Base-by-base conservation (phyloP, 2,329 filamentous ascomycete species). In the Calonectria pteridis region DNA sequence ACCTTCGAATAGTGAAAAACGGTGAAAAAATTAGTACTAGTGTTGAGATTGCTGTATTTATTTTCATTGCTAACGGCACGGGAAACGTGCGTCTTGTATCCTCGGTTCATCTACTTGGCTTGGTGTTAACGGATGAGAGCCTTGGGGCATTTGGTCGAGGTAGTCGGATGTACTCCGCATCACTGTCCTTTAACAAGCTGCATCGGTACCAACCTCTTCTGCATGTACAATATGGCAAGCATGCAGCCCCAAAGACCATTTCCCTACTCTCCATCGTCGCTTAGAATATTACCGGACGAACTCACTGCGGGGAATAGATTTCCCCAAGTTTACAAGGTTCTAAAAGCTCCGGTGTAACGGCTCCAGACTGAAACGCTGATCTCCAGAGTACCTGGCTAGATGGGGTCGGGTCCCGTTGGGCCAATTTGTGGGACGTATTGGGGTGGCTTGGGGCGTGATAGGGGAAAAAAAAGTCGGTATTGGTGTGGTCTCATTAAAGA, bases 391-490 rank as follows among this genome's bases (percentile, higher is more conserved):
- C 40, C 40, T 43, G 6, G 18, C 23, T 23, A 28, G 31, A n/a
- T 35, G 55, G 55, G 35, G 33, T 26, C 23, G 23, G 13, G 35
- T 18, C 14, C 33, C 40, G 55, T 62, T 62, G 33, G 14, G 55
- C 23, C 4, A 40, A 9, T 20, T 35, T 35, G 23, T 58, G 53
- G 55, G 35, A 62, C 55, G n/a, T 40, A n/a, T 33, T 9, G 55
- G 55, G 20, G 53, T 33, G 31, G 40, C 40, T 46, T 46, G 40
- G 31, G 53, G 10, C 31, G 18, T n/a, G 50, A 53, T 31, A 26
- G 55, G 53, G 29, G 55, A 59, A 40, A 59, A 40, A 59, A 59
- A 59, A 59, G 55, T 59, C 55, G n/a, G n/a, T 37, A 4, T 46
- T 46, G 40, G 40, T 58, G 20, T 26, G 11, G n/a, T 6, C 18